Base-by-base conservation (phyloP, 2,329 filamentous ascomycete species). In the Anthostomella pinea region DNA sequence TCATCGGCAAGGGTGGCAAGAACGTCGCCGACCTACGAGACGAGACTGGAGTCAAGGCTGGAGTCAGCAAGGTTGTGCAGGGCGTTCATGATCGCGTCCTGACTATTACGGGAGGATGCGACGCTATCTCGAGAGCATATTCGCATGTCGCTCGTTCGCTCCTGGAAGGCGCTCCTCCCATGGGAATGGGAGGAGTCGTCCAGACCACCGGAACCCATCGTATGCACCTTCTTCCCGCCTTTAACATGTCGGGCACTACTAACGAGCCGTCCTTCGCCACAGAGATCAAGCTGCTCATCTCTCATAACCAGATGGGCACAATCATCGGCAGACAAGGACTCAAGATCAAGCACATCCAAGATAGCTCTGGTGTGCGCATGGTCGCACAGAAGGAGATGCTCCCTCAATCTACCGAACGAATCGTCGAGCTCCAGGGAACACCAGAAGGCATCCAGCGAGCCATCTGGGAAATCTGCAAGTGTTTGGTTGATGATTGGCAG, bases 361-460 rank as follows among this genome's bases (percentile, higher is more conserved):
- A 98, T 64, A 83, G 82, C 19, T 97, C 93, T 5, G 90, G 90
- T 49, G 93, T 97, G 41, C 90, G 93, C 60, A 98, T 98, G 93
- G 90, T 98, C 31, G 93, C 93, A 25, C 93, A 98, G 67, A 98
- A 98, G 70, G 93, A 98, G 59, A 98, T 98, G 93, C 82, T 98
- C 6, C 93, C 93, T 22, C 93, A 98, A 66, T 98, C 93, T 5
- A 98, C 93, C 21, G 93, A 98, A 72, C 85, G 93, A 49, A 90
- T 98, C 54, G 93, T 98, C 49, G 93, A 98, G 63, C 85, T 98
- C 29, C 90, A 96, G 63, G 93, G 93, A 53, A 91, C 85, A 13
- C 90, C 93, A 11, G 89, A 95, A 37, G 90, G 91, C 43, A 95
- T 98, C 55, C 89, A 96, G 68, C 89, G 90, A 62, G 91, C 93